Percentiles rank a stretch among this genome's conserved stretches.
Conservation (phyloP, 352 stramenopile genomes). For the Phytopythium ostracodes region DNA sequence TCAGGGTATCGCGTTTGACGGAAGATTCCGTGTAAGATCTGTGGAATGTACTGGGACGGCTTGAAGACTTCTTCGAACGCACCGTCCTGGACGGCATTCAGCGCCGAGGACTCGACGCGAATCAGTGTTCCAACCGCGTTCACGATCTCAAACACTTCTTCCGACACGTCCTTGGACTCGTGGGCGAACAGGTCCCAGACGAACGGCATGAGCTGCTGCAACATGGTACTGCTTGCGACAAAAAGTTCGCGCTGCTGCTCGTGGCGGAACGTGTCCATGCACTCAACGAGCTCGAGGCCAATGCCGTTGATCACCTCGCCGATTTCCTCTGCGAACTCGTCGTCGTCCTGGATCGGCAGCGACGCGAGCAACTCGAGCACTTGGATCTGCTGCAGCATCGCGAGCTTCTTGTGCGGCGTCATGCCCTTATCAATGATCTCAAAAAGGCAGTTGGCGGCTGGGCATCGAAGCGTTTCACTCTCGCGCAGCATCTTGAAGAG, state of each 20-base stretch:
- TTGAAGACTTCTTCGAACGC: conserved; percentile 53
- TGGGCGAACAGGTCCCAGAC: conserved; percentile 80
- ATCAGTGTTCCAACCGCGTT: conserved; percentile 74
- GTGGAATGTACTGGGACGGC: conserved; percentile 67
- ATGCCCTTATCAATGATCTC: conserved; percentile 88
- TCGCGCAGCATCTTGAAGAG: conserved; percentile 68
- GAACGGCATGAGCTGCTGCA: conserved; percentile 72
- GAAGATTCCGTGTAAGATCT: conserved; percentile 83
- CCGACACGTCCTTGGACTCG: conserved; percentile 79
- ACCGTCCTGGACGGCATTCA: conserved; percentile 14
- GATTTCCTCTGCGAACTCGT: conserved; percentile 80
- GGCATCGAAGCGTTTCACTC: conserved; percentile 52
- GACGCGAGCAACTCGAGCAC: conserved; percentile 53
- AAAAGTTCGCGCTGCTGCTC: conserved; percentile 40
- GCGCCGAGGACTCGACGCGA: conserved; percentile 35
- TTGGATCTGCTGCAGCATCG: conserved; percentile 66
- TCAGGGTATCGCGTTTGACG: conserved; percentile 77
- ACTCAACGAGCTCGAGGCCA: conserved; percentile 74
- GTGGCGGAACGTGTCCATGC: conserved; percentile 75
- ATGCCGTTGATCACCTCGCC: conserved; percentile 82
- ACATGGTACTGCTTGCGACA: conserved; percentile 47
- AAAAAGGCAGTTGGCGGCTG: conserved; percentile 79
- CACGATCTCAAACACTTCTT: conserved; percentile 86
- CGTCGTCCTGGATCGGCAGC: conserved; percentile 67
- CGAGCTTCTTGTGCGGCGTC: conserved; percentile 77